A percentile compares a stretch with the other conserved stretches of the same genome.
Conservation (phyloP, 805 yeast species). For the Yarrowia divulgata region DNA sequence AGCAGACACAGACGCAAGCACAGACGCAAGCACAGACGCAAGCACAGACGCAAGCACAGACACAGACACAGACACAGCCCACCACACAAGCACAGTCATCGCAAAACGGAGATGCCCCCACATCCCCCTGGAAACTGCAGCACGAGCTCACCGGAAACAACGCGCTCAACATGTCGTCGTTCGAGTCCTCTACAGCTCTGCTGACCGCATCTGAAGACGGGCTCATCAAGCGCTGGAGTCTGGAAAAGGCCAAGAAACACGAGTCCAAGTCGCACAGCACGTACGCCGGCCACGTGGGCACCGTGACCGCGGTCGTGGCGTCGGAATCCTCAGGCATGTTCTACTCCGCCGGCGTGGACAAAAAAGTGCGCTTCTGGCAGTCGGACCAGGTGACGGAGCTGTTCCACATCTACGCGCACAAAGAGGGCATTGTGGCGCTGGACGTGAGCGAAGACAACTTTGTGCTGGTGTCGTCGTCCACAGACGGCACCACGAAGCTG, state of each 20-base stretch:
- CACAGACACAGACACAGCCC: not conserved
- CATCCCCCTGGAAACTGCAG: conserved; percentile 32
- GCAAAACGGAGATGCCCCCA: not conserved
- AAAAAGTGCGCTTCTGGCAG: conserved; percentile 43
- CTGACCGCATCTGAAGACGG: conserved; percentile 45
- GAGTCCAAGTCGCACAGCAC: conserved; percentile 39
- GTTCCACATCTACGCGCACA: conserved; percentile 42
- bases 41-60: not conserved
- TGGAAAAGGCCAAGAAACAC: conserved; percentile 35
- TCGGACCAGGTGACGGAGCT: conserved; percentile 24
- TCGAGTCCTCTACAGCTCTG: conserved; percentile 30
- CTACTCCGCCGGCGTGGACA: conserved; percentile 44
- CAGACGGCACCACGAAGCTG: conserved; percentile 44
- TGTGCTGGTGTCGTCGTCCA: conserved; percentile 43
- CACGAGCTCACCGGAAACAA: conserved; percentile 23
- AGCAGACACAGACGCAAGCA: not conserved
- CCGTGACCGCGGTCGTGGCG: conserved; percentile 42
- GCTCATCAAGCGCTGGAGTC: conserved; percentile 42
- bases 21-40: not conserved
- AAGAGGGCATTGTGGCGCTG: conserved; percentile 41
- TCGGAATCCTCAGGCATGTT: conserved; percentile 40
- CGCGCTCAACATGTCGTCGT: conserved; percentile 32
- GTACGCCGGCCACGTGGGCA: conserved; percentile 43
- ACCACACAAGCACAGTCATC: not conserved
- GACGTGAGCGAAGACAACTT: conserved; percentile 41